Evolutionary conservation across 2,329 filamentous ascomycete species (phyloP).

Genomic region (Harringtonia aguacate): DNA sequence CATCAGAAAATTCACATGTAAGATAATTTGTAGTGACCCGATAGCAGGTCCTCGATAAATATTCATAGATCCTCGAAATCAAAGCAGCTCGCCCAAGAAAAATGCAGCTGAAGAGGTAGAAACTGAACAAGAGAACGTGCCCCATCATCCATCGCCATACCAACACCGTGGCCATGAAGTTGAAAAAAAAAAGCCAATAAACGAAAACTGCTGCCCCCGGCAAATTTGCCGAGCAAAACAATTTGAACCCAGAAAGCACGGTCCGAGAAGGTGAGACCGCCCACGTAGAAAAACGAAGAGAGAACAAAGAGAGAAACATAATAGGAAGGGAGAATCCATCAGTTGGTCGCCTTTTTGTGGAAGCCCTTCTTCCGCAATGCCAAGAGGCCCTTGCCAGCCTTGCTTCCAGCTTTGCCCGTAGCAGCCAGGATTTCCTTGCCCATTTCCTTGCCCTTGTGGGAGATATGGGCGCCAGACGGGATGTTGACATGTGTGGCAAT

Average conservation of each 20-base stretch:
- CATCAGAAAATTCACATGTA: too few relatives aligned
- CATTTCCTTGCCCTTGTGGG: conserved; percentile 80
- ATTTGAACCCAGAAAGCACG: too few relatives aligned
- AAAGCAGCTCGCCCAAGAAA: not conserved
- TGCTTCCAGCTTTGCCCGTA: conserved; percentile 79
- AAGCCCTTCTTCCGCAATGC: conserved; percentile 86
- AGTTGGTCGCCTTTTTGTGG: conserved; percentile 11
- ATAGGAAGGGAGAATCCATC: not conserved
- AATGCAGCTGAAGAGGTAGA: not conserved
- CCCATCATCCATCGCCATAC: not conserved
- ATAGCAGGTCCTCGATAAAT: too few relatives aligned
- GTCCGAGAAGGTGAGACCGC: too few relatives aligned
- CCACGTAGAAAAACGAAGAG: conserved; percentile 23
- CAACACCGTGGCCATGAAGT: not conserved
- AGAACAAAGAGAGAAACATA: not conserved
- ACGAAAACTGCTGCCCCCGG: too few relatives aligned
- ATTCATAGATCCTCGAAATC: too few relatives aligned
- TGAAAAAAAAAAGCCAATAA: not conserved
- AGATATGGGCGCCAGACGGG: conserved; percentile 53
- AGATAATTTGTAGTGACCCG: too few relatives aligned
- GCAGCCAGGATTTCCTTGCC: conserved; percentile 83
- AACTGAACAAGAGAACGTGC: not conserved
- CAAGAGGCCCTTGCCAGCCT: conserved; percentile 82
- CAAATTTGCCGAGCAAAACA: too few relatives aligned
- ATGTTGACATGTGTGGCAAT: conserved; percentile 26